Evolutionary conservation across 768 basidiomycete genomes (phyloP).

Genomic region (Leccinum boreale): DNA sequence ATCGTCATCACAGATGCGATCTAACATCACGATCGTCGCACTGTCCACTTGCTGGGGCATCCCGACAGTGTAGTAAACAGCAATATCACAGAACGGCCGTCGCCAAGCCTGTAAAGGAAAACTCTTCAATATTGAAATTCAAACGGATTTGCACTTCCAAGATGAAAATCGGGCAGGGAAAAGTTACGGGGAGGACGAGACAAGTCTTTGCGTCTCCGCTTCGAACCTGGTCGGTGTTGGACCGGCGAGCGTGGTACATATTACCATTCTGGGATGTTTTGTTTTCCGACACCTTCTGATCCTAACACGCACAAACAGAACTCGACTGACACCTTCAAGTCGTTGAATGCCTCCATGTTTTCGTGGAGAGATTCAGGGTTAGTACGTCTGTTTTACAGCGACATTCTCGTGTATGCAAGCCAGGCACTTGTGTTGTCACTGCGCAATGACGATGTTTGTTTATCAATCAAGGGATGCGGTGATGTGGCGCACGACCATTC

Average conservation of each 20-base stretch:
- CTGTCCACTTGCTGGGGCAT: slow-evolving; percentile 52
- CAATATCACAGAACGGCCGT: background rate
- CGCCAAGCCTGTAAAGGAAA: slow-evolving; percentile 1
- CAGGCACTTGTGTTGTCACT: slow-evolving; percentile 22
- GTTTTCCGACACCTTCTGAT: slow-evolving; percentile 26
- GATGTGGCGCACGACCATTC: slow-evolving; percentile 18
- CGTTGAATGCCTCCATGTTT: background rate
- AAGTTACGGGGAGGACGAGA: background rate
- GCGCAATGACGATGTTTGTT: slow-evolving; percentile 5
- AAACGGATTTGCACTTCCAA: background rate
- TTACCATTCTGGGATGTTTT: slow-evolving; percentile 15
- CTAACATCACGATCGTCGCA: slow-evolving; percentile 44
- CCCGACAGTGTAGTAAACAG: background rate
- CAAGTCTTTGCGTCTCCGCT: background rate
- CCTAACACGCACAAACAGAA: slow-evolving; percentile 27
- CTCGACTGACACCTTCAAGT: slow-evolving; percentile 1
- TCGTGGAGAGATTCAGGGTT: background rate
- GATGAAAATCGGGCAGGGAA: background rate
- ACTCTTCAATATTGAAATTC: slow-evolving; percentile 2
- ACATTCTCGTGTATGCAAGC: background rate
- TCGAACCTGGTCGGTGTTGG: background rate
- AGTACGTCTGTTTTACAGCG: background rate
- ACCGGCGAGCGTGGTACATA: background rate
- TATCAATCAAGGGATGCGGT: slow-evolving; percentile 11
- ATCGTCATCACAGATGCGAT: slow-evolving; percentile 36